Percentiles rank a stretch among this genome's conserved stretches.
Conservation (phyloP, 306 rosid species). For the Styphnolobium japonicum region DNA sequence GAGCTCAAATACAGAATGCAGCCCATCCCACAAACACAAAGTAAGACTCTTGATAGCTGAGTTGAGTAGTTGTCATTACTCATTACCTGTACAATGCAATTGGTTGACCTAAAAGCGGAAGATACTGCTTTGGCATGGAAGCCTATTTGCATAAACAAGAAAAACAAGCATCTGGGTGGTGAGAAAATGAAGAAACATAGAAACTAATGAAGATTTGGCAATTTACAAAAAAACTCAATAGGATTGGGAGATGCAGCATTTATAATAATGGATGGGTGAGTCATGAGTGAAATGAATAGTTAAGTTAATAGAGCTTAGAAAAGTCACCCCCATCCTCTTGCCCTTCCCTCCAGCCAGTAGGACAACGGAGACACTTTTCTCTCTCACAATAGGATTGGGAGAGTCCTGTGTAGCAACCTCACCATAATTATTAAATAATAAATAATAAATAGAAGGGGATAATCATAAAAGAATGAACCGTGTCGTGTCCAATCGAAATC, state of each 20-base stretch:
- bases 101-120: constrained; percentile 91
- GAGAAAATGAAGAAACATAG: background rate
- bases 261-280: no score
- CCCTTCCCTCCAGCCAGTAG: constrained; percentile 66
- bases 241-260: no score
- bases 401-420: constrained; percentile 20
- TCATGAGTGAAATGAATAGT: no score
- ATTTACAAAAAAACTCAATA: background rate
- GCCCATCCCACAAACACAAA: background rate
- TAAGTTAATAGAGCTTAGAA: background rate
- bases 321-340: constrained; percentile 61
- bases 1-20: no score
- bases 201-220: no score
- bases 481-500: no score
- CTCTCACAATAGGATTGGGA: constrained; percentile 31
- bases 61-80: background rate
- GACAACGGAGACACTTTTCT: constrained; percentile 55
- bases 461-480: background rate
- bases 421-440: background rate
- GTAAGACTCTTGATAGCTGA: constrained; percentile 4
- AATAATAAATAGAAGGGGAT: background rate
- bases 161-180: constrained; percentile 10
- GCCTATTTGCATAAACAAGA: constrained; percentile 52
- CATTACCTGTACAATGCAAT: constrained; percentile 81
- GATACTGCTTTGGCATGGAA: constrained; percentile 94